Percentiles rank a stretch among this genome's conserved stretches.
phyloP scores from a whole-genome alignment of 495 filamentous ascomycete genomes.

The Aspergillus bertholletiae region DNA sequence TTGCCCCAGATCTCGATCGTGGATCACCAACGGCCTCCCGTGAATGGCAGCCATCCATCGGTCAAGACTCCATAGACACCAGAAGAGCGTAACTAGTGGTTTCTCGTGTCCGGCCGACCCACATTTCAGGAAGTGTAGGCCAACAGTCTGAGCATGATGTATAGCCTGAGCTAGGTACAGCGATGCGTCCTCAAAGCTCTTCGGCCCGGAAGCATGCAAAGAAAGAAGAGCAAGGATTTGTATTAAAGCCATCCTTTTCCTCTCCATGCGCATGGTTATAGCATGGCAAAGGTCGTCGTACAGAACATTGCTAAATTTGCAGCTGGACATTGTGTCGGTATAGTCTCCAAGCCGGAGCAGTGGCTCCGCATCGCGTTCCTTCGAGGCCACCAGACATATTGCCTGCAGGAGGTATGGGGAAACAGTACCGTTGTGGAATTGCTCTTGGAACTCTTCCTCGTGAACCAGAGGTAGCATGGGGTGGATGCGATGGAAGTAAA shows the following conservation, averaged over 20 bases:
- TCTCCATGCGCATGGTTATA: slow-evolving; percentile 21
- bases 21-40: slow-evolving; percentile 58
- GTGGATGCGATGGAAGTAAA: slow-evolving; percentile 24
- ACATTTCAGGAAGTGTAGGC: slow-evolving; percentile 46
- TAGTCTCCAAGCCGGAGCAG: slow-evolving; percentile 20
- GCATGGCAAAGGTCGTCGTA: slow-evolving; percentile 12
- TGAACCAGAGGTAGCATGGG: slow-evolving; percentile 28
- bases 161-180: slow-evolving; percentile 31
- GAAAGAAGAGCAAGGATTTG: slow-evolving; percentile 35
- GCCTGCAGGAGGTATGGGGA: slow-evolving; percentile 23
- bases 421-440: slow-evolving; percentile 14
- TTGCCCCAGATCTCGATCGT: slow-evolving; percentile 53
- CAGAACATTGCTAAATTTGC: slow-evolving; percentile 22
- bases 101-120: slow-evolving; percentile 25
- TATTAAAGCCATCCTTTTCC: slow-evolving; percentile 25
- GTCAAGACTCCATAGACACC: slow-evolving; percentile 62
- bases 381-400: slow-evolving; percentile 33
- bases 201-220: slow-evolving; percentile 28
- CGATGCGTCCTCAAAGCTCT: slow-evolving; percentile 31
- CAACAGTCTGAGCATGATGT: slow-evolving; percentile 58
- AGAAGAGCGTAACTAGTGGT: slow-evolving; percentile 44
- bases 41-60: slow-evolving; percentile 53
- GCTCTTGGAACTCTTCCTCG: slow-evolving; percentile 14
- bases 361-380: slow-evolving; percentile 23
- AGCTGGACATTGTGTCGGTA: slow-evolving; percentile 8